Conservation (phyloP, 257 asterid species). For the Solanum lignicaule region DNA sequence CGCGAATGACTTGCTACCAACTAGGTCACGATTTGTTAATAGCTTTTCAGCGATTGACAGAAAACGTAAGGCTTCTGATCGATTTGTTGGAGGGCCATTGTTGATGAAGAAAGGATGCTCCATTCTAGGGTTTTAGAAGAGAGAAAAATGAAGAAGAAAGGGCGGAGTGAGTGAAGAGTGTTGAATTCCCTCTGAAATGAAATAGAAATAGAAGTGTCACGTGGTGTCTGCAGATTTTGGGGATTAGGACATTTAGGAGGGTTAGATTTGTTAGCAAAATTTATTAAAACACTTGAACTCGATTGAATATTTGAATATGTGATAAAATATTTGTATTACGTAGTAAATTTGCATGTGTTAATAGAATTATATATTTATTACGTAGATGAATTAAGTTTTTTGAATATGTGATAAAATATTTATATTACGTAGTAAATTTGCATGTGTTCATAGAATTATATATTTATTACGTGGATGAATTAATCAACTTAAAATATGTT, state of each 20-base stretch:
- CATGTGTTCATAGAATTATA: not conserved
- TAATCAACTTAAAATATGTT: not conserved
- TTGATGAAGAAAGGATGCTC: slow-evolving; percentile 63
- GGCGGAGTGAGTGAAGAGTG: not conserved
- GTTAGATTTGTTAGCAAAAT: not conserved
- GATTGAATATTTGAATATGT: not conserved
- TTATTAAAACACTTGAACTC: not conserved
- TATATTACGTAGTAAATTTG: too few relatives aligned
- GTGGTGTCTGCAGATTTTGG: not conserved
- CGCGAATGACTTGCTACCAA: slow-evolving; percentile 83
- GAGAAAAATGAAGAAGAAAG: not conserved
- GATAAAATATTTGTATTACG: too few relatives aligned
- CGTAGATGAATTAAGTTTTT: too few relatives aligned
- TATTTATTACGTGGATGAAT: too few relatives aligned
- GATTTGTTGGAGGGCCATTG: slow-evolving; percentile 13
- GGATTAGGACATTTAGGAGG: not conserved
- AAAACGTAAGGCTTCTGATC: slow-evolving; percentile 77
- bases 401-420: too few relatives aligned
- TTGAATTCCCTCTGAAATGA: not conserved
- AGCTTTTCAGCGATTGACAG: slow-evolving; percentile 82
- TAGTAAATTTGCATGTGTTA: too few relatives aligned
- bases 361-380: too few relatives aligned
- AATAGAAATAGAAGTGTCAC: not conserved
- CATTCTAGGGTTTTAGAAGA: slow-evolving; percentile 11
- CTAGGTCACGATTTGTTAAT: slow-evolving; percentile 58